A percentile compares a stretch with the other conserved stretches of the same genome.
These are phyloP conservation scores for Penicillium sp. DNA, from an alignment of 2,329 filamentous ascomycete species.

Conservation along the genomic window DNA sequence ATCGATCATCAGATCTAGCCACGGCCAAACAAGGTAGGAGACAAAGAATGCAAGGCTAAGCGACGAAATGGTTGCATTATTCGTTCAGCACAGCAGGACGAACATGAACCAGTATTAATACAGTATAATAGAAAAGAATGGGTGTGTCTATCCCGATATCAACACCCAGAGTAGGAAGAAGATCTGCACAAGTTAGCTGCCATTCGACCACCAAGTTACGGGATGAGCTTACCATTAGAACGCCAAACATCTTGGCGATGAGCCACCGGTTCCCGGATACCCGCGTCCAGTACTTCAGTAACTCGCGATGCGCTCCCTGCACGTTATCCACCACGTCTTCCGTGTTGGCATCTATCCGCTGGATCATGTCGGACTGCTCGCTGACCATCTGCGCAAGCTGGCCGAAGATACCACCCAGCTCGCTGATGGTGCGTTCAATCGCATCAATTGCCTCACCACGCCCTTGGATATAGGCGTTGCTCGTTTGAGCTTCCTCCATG, in stretches of 20 bases:
- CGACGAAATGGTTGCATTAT: too few relatives aligned
- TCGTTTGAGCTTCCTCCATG: slow-evolving; percentile 83
- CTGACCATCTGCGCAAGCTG: slow-evolving; percentile 94
- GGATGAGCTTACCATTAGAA: slow-evolving; percentile 59
- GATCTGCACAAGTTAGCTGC: slow-evolving; percentile 43
- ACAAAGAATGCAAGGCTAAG: too few relatives aligned
- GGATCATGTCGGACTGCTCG: slow-evolving; percentile 95
- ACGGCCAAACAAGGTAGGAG: too few relatives aligned
- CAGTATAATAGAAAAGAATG: slow-evolving; percentile 19
- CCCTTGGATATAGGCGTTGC: slow-evolving; percentile 84
- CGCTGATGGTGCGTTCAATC: slow-evolving; percentile 88
- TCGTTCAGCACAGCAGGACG: too few relatives aligned
- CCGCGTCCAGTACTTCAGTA: slow-evolving; percentile 93
- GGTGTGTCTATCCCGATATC: slow-evolving; percentile 39
- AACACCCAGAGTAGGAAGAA: slow-evolving; percentile 73
- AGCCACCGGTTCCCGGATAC: slow-evolving; percentile 94
- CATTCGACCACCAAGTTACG: background rate
- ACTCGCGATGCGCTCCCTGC: slow-evolving; percentile 88
- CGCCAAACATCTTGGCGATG: slow-evolving; percentile 70
- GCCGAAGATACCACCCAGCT: slow-evolving; percentile 84
- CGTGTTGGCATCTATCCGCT: slow-evolving; percentile 92
- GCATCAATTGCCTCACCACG: slow-evolving; percentile 92
- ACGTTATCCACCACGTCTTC: slow-evolving; percentile 98
- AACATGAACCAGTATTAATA: too few relatives aligned
- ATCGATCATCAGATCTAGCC: too few relatives aligned